A percentile compares a stretch with the other conserved stretches of the same genome.
phyloP scores from a whole-genome alignment of 2,329 filamentous ascomycete genomes.

The Xylariomycetidae sp. region DNA sequence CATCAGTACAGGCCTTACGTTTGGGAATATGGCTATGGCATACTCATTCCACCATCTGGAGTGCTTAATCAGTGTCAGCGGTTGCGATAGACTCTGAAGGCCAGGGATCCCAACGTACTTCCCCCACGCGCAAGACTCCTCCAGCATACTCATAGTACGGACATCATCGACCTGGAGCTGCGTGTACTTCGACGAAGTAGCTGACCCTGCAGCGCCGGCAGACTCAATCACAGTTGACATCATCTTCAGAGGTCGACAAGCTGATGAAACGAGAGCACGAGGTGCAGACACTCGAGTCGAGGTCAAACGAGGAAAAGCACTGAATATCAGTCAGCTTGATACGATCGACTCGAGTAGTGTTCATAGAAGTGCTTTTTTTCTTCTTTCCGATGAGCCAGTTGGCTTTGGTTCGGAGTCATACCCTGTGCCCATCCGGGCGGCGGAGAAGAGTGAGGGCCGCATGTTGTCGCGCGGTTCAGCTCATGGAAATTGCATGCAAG shows the following conservation, averaged over 20 bases:
- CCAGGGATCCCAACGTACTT: conserved; percentile 2
- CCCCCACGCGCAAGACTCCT: conserved; percentile 6
- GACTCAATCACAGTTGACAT: conserved; percentile 3
- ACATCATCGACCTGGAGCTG: conserved; percentile 2
- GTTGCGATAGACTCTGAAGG: neutral
- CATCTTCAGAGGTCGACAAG: neutral
- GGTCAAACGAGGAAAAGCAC: neutral
- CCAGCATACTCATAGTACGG: conserved; percentile 4
- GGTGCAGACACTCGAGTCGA: neutral
- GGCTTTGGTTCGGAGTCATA: too few species aligned
- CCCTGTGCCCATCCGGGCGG: too few species aligned
- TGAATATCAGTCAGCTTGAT: too few species aligned
- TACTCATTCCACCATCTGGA: conserved; percentile 4
- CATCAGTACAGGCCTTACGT: neutral
- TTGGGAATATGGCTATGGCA: neutral
- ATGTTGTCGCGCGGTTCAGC: too few species aligned
- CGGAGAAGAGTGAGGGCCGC: too few species aligned
- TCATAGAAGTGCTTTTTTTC: too few species aligned
- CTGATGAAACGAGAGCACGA: neutral
- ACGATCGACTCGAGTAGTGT: too few species aligned
- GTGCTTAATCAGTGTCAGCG: too few species aligned
- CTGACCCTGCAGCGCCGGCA: conserved; percentile 14
- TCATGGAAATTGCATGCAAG: too few species aligned
- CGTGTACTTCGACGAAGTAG: conserved; percentile 2
- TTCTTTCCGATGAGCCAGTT: too few species aligned